phyloP scores from a whole-genome alignment of 2,329 filamentous ascomycete genomes.

The Orbilia brochopaga region DNA sequence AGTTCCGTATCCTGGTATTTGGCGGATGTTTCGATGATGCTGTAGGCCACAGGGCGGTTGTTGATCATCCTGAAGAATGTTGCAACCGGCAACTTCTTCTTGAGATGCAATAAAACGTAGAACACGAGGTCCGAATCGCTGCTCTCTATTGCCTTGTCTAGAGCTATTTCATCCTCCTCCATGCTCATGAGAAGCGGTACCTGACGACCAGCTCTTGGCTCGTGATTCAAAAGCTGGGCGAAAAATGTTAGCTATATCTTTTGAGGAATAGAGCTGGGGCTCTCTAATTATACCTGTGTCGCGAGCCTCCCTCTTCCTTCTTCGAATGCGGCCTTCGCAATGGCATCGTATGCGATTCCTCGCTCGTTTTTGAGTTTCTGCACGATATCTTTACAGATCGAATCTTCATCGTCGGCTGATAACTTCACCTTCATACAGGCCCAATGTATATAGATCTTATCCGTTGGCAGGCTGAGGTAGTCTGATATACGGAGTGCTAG shows the following conservation, averaged over 20 bases:
- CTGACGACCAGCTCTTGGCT: slow-evolving; percentile 92
- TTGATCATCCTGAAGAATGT: slow-evolving; percentile 93
- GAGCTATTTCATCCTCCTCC: slow-evolving; percentile 91
- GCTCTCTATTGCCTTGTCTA: slow-evolving; percentile 95
- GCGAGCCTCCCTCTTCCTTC: slow-evolving; percentile 89
- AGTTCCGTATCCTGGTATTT: slow-evolving; percentile 77
- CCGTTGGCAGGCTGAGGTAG: slow-evolving; percentile 82
- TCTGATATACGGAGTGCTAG: slow-evolving; percentile 86
- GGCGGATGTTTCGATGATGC: slow-evolving; percentile 85
- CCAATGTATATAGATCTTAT: slow-evolving; percentile 95
- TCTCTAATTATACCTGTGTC: slow-evolving; percentile 61
- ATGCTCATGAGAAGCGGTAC: slow-evolving; percentile 90
- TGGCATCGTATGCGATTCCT: slow-evolving; percentile 93
- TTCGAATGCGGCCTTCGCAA: slow-evolving; percentile 89
- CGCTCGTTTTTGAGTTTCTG: slow-evolving; percentile 83
- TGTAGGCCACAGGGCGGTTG: slow-evolving; percentile 79
- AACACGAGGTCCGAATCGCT: slow-evolving; percentile 93
- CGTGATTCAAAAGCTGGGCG: slow-evolving; percentile 80
- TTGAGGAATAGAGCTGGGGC: not conserved
- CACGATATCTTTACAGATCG: slow-evolving; percentile 84
- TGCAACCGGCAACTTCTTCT: slow-evolving; percentile 86
- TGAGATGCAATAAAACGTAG: slow-evolving; percentile 83
- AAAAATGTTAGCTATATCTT: slow-evolving; percentile 11
- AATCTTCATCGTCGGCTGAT: slow-evolving; percentile 83
- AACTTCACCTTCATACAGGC: slow-evolving; percentile 89